Percentiles rank a stretch among this genome's conserved stretches.
Conservation (phyloP, 768 basidiomycete species). For the Pleurotus citrinopileatus region DNA sequence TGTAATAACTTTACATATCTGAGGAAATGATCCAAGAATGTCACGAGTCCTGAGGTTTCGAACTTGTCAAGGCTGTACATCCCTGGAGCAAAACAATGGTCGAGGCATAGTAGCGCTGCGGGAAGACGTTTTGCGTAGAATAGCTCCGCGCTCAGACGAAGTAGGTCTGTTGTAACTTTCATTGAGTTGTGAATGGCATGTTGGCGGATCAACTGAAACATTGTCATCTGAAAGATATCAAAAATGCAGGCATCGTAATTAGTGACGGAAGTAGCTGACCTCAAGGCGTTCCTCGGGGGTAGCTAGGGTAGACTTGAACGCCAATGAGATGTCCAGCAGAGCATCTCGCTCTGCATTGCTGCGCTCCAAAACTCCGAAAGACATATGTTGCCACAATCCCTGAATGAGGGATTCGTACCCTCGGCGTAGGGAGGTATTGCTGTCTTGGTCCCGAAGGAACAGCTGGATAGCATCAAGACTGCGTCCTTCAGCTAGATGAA, state of each 20-base stretch:
- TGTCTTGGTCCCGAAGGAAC: slow-evolving; percentile 32
- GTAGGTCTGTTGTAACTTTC: slow-evolving; percentile 23
- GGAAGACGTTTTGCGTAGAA: slow-evolving; percentile 19
- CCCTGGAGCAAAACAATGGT: slow-evolving; percentile 33
- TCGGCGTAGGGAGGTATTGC: slow-evolving; percentile 22
- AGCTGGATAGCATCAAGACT: slow-evolving; percentile 43
- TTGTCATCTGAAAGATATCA: slow-evolving; percentile 19
- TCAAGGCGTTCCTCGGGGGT: not conserved
- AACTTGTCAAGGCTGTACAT: slow-evolving; percentile 21
- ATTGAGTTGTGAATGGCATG: not conserved
- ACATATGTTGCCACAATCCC: slow-evolving; percentile 42
- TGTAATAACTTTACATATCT: slow-evolving; percentile 31
- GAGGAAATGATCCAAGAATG: slow-evolving; percentile 30
- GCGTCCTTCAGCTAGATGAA: slow-evolving; percentile 47
- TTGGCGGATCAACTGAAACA: slow-evolving; percentile 32
- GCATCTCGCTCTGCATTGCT: slow-evolving; percentile 7
- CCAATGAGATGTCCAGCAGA: not conserved
- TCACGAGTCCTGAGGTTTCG: slow-evolving; percentile 22
- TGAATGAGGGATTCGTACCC: slow-evolving; percentile 39
- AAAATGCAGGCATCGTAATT: not conserved
- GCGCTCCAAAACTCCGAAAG: slow-evolving; percentile 31
- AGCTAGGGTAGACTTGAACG: not conserved
- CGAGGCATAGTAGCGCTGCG: slow-evolving; percentile 41
- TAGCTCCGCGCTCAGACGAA: slow-evolving; percentile 30
- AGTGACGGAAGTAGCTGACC: not conserved